Base-by-base conservation (phyloP, 225 moss, liverwort and hornwort genomes). In the Polytrichum formosum region DNA sequence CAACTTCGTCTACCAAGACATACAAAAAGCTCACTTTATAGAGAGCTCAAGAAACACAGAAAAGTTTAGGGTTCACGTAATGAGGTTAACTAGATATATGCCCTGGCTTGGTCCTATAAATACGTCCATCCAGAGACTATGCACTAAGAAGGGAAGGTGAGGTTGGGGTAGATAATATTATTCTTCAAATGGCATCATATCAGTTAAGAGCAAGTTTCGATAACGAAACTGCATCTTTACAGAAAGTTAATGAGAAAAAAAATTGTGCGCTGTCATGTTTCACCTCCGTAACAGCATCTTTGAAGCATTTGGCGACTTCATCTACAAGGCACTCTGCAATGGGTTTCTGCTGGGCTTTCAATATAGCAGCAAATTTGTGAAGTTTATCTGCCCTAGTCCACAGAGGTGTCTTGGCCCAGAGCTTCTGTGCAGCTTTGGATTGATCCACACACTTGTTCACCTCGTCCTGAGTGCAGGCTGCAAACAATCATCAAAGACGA, bases 381-480 rank as follows among this genome's bases (percentile, higher is more conserved):
- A 96, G 83, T 0, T 93, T 69, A 71, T 96, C 93, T 3, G 93
- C 93, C 73, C 91, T 79, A 70, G 93, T 93, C 96, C 91, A 93
- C 77, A 96, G 68, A 3, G 96, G 91, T 62, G 90, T 93, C 78
- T 87, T 96, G 65, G 93, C 90, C 96, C 96, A 96, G 26, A 77
- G 18, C 60, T 62, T 90, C 67, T 96, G 96, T 8, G 93, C 96
- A n/a, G 73, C 85, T 18, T 83, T 85, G 9, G 96, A 88, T 61
- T 79, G 67, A 27, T 91, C 91, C 46, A 96, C 67, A 2, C 87
- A 67, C 78, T 90, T 93, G 76, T 96, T 93, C 73, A 93, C 93
- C 81, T 96, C 96, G 59, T 96, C 91, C 66, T 96, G 91, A 29
- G 81, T 90, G 77, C 96, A 96, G 22, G 91, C 96, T 96, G 83